A percentile compares a stretch with the other conserved stretches of the same genome.
Conservation (phyloP, 2,329 filamentous ascomycete genomes). For the Didymella arachidicola region DNA sequence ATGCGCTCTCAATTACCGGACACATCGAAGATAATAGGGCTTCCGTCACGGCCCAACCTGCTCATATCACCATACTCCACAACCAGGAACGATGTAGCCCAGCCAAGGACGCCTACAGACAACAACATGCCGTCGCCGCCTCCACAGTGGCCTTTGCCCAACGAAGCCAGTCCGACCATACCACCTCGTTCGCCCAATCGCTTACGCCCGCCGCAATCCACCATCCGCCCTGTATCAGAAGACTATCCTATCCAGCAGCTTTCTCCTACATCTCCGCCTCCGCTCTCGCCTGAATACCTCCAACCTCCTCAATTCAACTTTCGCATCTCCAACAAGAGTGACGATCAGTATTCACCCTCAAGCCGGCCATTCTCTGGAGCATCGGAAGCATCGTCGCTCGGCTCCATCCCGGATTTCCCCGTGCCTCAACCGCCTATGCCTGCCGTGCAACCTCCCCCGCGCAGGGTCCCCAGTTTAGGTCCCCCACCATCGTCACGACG, state of each 20-base stretch:
- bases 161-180: constrained; percentile 39
- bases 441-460: constrained; percentile 45
- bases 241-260: constrained; percentile 45
- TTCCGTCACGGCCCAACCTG: constrained; percentile 48
- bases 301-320: constrained; percentile 35
- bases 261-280: constrained; percentile 35
- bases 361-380: constrained; percentile 49
- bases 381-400: constrained; percentile 51
- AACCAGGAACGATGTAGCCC: constrained; percentile 22
- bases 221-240: constrained; percentile 50
- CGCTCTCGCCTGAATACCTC: constrained; percentile 29
- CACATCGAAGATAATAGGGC: constrained; percentile 46
- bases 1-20: constrained; percentile 41
- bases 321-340: constrained; percentile 41
- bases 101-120: constrained; percentile 26
- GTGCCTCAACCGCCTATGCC: constrained; percentile 47
- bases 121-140: constrained; percentile 42
- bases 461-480: constrained; percentile 54
- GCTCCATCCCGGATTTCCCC: constrained; percentile 54
- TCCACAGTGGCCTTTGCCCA: constrained; percentile 58
- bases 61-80: constrained; percentile 38
- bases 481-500: constrained; percentile 58
- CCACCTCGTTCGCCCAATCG: constrained; percentile 39
- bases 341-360: constrained; percentile 45
- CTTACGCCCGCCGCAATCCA: constrained; percentile 53